A percentile compares a stretch with the other conserved stretches of the same genome.
These are phyloP conservation scores for Suillus alpinus DNA, from an alignment of 768 basidiomycete species.

Conservation along the genomic window DNA sequence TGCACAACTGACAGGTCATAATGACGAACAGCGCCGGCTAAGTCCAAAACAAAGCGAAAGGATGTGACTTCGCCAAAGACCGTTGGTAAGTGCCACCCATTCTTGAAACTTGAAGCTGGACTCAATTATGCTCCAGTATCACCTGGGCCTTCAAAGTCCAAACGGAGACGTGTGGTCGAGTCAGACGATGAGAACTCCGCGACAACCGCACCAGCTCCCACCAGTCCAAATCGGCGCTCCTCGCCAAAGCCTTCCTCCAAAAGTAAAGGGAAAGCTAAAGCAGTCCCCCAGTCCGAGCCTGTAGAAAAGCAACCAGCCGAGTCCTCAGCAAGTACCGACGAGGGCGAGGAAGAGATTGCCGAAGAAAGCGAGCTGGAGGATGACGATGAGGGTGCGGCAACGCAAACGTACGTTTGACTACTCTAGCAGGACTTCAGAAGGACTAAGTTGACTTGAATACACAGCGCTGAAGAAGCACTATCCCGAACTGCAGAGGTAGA, in stretches of 20 bases:
- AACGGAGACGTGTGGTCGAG: slow-evolving; percentile 51
- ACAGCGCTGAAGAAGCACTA: slow-evolving; percentile 64
- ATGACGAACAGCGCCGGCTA: slow-evolving; percentile 27
- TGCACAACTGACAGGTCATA: not conserved
- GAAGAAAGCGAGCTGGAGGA: slow-evolving; percentile 40
- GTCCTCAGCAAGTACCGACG: slow-evolving; percentile 30
- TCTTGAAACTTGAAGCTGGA: slow-evolving; percentile 4
- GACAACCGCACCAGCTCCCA: not conserved
- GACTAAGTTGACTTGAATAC: slow-evolving; percentile 5
- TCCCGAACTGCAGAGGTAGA: slow-evolving; percentile 67
- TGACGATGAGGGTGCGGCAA: slow-evolving; percentile 48
- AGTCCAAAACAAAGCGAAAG: slow-evolving; percentile 37
- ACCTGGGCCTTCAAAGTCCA: slow-evolving; percentile 30
- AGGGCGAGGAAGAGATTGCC: slow-evolving; percentile 39
- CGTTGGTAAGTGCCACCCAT: slow-evolving; percentile 12
- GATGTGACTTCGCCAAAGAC: slow-evolving; percentile 23
- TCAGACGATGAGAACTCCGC: slow-evolving; percentile 50
- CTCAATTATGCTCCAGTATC: slow-evolving; percentile 17
- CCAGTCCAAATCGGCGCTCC: slow-evolving; percentile 2
- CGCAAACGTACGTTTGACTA: slow-evolving; percentile 55
- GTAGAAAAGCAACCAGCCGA: slow-evolving; percentile 34
- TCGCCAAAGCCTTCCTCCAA: slow-evolving; percentile 1
- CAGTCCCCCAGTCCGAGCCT: slow-evolving; percentile 10
- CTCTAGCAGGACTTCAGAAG: not conserved
- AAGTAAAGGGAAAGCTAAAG: slow-evolving; percentile 20